Percentiles rank a stretch among this genome's conserved stretches.
Conservation (phyloP, 768 basidiomycete genomes). For the Suillus bovinus region DNA sequence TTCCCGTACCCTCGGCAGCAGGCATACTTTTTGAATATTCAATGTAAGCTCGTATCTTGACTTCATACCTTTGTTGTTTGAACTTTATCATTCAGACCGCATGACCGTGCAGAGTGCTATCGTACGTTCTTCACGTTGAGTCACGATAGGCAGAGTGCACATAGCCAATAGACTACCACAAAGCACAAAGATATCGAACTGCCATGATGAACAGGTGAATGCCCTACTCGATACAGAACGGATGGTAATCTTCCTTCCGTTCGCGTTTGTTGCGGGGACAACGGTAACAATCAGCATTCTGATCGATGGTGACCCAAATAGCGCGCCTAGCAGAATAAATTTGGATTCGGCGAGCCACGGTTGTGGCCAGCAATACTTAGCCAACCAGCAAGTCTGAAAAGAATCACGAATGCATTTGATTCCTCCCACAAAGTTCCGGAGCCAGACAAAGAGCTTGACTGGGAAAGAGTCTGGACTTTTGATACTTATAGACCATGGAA, state of each 20-base stretch:
- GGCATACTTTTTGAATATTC: constrained; percentile 61
- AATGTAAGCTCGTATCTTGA: constrained; percentile 53
- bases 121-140: neutral
- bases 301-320: neutral
- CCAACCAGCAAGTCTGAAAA: neutral
- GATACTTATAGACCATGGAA: neutral
- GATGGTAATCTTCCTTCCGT: neutral
- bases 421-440: neutral
- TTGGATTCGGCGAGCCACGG: neutral
- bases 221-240: neutral
- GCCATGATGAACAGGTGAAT: neutral
- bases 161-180: no score
- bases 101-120: constrained; percentile 65
- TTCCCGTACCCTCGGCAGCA: constrained; percentile 51
- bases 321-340: neutral
- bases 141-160: neutral
- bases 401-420: neutral
- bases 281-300: neutral
- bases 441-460: neutral
- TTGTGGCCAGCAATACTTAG: neutral
- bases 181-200: neutral
- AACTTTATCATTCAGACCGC: constrained; percentile 53
- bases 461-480: neutral
- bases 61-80: neutral
- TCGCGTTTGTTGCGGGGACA: neutral